A percentile compares a stretch with the other conserved stretches of the same genome.
phyloP scores from a whole-genome alignment of 371 early-diverging fungal genomes.

The Mucor racemosus region DNA sequence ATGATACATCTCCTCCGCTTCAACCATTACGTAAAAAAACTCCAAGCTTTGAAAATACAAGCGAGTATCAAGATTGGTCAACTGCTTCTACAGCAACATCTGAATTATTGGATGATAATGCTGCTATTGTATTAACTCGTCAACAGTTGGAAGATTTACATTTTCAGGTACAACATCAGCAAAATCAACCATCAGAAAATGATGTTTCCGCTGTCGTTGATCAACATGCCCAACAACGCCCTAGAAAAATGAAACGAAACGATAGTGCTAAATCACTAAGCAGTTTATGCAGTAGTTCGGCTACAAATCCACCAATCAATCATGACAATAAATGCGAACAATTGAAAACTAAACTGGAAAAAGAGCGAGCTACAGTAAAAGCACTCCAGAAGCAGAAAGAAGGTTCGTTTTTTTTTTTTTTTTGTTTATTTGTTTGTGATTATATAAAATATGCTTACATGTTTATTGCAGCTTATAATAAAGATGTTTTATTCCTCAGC shows the following conservation, averaged over 20 bases:
- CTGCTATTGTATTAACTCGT: neutral
- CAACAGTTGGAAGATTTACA: conserved; percentile 10
- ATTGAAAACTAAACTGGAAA: conserved; percentile 34
- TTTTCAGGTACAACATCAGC: neutral
- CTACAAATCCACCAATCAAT: conserved; percentile 8
- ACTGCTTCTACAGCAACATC: neutral
- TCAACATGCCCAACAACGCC: neutral
- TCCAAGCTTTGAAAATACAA: conserved; percentile 17
- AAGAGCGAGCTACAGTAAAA: conserved; percentile 42
- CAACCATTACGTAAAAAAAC: conserved; percentile 11
- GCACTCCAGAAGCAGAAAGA: conserved; percentile 53
- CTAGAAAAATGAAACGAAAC: conserved; percentile 18
- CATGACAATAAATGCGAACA: conserved; percentile 22
- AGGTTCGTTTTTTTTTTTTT: conserved; percentile 23
- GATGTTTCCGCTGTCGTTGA: conserved; percentile 12
- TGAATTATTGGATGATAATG: conserved; percentile 3
- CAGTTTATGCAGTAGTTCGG: conserved; percentile 12
- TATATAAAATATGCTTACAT: neutral
- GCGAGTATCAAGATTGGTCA: conserved; percentile 10
- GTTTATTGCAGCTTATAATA: conserved; percentile 33
- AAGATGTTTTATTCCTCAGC: conserved; percentile 41
- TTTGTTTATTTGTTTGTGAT: neutral
- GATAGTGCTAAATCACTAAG: conserved; percentile 27
- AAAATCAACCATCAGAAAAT: neutral
- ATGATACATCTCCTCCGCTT: conserved; percentile 1